Evolutionary conservation across 495 filamentous ascomycete species (phyloP).

Genomic region (Penicillium egyptiacum): DNA sequence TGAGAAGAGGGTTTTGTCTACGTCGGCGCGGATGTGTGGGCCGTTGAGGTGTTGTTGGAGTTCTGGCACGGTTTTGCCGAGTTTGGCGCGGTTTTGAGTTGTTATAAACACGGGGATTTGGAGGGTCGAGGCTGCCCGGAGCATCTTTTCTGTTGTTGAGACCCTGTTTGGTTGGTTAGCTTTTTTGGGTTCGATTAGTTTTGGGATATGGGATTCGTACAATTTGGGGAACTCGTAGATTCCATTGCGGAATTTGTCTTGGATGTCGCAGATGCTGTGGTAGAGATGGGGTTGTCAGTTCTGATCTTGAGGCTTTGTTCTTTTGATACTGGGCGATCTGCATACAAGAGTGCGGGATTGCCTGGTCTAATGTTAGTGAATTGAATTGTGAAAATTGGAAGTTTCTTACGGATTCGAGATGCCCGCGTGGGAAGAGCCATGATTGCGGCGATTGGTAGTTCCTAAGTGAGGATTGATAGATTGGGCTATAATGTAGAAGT

Average conservation of each 20-base stretch:
- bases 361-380: conserved; percentile 42
- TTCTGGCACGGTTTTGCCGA: conserved; percentile 77
- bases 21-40: conserved; percentile 49
- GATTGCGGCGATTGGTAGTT: conserved; percentile 10
- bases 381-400: not conserved
- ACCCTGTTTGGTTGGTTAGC: conserved; percentile 21
- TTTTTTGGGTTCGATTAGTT: not conserved
- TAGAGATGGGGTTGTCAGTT: conserved; percentile 10
- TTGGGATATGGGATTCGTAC: conserved; percentile 39
- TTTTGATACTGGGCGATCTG: not conserved
- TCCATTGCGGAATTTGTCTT: conserved; percentile 83
- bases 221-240: conserved; percentile 83
- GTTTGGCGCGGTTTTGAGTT: conserved; percentile 73
- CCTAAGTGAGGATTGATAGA: not conserved
- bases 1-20: conserved; percentile 87
- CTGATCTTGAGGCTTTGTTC: not conserved
- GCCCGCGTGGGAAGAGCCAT: conserved; percentile 37
- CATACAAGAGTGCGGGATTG: conserved; percentile 70
- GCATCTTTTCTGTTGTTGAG: conserved; percentile 43
- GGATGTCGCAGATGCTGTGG: conserved; percentile 86
- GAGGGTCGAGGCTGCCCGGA: conserved; percentile 57
- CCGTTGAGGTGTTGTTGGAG: conserved; percentile 47
- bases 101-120: conserved; percentile 77
- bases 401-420: conserved; percentile 37
- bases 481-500: not conserved